Evolutionary conservation across 257 asterid species (phyloP), one percentile per base, ranked within the genome.

Genomic region (Leonotis leonurus): DNA sequence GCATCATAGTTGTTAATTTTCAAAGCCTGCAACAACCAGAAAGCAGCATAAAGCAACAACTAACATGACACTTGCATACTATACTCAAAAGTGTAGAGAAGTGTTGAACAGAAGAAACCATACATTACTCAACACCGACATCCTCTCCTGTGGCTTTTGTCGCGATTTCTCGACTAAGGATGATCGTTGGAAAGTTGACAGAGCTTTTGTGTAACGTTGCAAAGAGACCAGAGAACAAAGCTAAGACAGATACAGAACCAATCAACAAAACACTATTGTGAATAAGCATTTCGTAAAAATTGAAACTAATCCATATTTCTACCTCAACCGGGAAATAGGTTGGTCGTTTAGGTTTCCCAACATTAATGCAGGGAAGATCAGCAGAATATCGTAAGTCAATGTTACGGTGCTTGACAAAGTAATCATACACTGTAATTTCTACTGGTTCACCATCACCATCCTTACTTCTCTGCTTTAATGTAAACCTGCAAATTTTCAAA

Each of bases 251-350:
- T 45, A 32, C 32, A 54, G 9, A 52, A 63, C 6, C 26, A 54
- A 17, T 73, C 43, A 74, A 44, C n/a, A 46, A 20, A 17, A 22
- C 10, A 18, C 9, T 20, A 14, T 3, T 3, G 30, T 21, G 4
- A 43, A 33, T 22, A 9, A 29, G 45, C 20, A 64, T 17, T 21
- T 62, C 3, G 4, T n/a, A 64, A 40, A 68, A 61, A 50, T 39
- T n/a, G n/a, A n/a, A n/a, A 35, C 48, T 36, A 63, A 22, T 58
- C 4, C 43, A 51, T n/a, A 46, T 52, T 56, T 41, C 65, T 62
- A 92, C 99, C 95, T 92, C 99, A 55, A 92, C 17, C 1, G 99
- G 99, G 72, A 86, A 73, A 73, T 78, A 92, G 10, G 92, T 89
- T 4, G 99, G 96, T 8, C 94, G 82, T 58, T 86, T 86, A 0